Base-by-base conservation (phyloP, 2,329 filamentous ascomycete genomes). In the Metarhizium brunneum region DNA sequence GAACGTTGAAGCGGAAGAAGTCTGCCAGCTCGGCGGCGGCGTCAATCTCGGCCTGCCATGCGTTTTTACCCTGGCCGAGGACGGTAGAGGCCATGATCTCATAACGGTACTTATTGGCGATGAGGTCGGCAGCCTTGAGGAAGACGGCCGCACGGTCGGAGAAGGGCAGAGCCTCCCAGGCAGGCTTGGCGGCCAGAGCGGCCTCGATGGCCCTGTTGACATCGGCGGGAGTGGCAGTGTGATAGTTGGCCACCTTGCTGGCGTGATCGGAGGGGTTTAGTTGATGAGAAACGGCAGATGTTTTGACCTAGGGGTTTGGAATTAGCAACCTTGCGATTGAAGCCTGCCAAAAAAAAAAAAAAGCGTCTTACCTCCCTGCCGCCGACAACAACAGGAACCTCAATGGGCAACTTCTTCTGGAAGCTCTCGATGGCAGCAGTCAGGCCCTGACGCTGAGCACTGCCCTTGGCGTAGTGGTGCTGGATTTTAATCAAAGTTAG, bases 21-120 rank as follows among this genome's bases (percentile, higher is more conserved):
- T 99, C 92, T 63, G 84, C 87, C 64, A 95, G 75, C 78, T 99
- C 94, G 8, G 92, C 92, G 18, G 92, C 92, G 43, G 92, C 82
- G 71, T 97, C 92, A 61, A 97, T 97, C 79, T 99, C 92, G n/a
- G 94, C 92, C 74, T 99, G 92, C 91, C 91, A 97, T 50, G 90
- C 90, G 71, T 96, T 97, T 83, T 97, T 97, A 66, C 94, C 92
- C 74, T 99, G 92, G 58, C 92, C 94, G 36, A 96, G 78, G 84
- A 97, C 96, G 14, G 94, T 96, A 48, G 90, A 84, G 7, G 94
- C 92, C 88, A 97, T 95, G 64, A 99, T 83, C 56, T 96, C 90
- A 73, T 96, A 96, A 68, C 94, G 84, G 75, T 99, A 97, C 76
- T 97, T 97, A 61, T 83, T 88, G 54, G 88, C 79, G 63, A 99